A percentile compares a stretch with the other conserved stretches of the same genome.
Evolutionary conservation across 495 filamentous ascomycete species (phyloP).

Genomic region (Daldinia caldariorum): DNA sequence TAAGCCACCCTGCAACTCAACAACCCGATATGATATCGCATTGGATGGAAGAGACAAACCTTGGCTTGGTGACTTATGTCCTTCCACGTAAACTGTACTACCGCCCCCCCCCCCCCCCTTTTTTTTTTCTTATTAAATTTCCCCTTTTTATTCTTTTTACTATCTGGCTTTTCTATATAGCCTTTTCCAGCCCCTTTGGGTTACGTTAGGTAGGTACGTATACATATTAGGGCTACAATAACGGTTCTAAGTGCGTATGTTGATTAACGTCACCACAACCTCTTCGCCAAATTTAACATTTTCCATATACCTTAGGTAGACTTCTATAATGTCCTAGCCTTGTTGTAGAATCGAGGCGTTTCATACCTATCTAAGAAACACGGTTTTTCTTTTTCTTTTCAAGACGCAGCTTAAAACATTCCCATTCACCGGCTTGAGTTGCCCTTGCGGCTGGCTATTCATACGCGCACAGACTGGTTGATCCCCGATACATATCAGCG

Average conservation of each 20-base stretch:
- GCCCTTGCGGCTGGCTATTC: not conserved
- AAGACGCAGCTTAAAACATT: constrained; percentile 21
- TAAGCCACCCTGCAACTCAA: constrained; percentile 40
- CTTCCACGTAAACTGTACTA: constrained; percentile 41
- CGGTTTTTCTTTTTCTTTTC: not conserved
- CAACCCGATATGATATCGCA: constrained; percentile 27
- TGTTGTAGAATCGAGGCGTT: constrained; percentile 26
- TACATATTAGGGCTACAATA: constrained; percentile 8
- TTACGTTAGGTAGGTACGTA: constrained; percentile 30
- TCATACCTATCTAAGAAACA: constrained; percentile 21
- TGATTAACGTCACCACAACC: constrained; percentile 1
- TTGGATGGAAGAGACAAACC: constrained; percentile 28
- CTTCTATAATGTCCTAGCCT: constrained; percentile 14
- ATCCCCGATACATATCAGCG: constrained; percentile 1
- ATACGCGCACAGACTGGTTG: not conserved
- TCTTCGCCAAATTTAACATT: constrained; percentile 12
- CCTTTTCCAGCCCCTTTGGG: constrained; percentile 7
- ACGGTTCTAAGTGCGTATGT: not conserved
- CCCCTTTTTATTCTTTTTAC: not conserved
- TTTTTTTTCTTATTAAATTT: not conserved
- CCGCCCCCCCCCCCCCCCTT: constrained; percentile 8
- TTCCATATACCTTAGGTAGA: constrained; percentile 9
- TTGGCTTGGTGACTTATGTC: constrained; percentile 35
- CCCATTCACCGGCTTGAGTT: constrained; percentile 1
- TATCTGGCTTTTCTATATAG: constrained; percentile 3